phyloP scores from a whole-genome alignment of 495 filamentous ascomycete genomes.

The Friedmanniomyces endolithicus region DNA sequence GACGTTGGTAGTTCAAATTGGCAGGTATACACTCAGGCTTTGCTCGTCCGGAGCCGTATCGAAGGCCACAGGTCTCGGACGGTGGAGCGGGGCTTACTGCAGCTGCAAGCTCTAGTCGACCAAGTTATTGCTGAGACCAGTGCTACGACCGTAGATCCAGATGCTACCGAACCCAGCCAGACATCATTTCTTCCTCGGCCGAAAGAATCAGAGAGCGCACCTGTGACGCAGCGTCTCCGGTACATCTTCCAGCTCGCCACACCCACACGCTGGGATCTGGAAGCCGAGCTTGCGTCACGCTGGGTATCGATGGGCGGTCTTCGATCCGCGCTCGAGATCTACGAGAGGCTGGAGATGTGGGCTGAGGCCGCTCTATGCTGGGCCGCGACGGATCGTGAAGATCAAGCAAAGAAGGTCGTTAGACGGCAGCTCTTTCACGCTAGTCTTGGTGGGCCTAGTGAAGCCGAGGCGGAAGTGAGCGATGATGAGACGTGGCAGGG shows the following conservation, averaged over 20 bases:
- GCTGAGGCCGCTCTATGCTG: conserved; percentile 88
- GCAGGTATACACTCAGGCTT: conserved; percentile 92
- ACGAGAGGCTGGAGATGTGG: conserved; percentile 89
- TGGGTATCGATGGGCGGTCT: conserved; percentile 83
- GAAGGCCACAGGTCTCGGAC: conserved; percentile 78
- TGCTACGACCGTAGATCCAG: neutral
- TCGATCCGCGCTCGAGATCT: conserved; percentile 86
- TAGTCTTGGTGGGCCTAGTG: conserved; percentile 28
- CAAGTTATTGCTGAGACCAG: conserved; percentile 82
- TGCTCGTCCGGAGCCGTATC: conserved; percentile 76
- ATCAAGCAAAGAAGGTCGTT: conserved; percentile 63
- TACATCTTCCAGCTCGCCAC: conserved; percentile 75
- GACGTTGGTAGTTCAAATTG: conserved; percentile 86
- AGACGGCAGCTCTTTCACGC: conserved; percentile 64
- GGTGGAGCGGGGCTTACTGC: conserved; percentile 74
- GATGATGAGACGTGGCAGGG: conserved; percentile 37
- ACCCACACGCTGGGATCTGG: conserved; percentile 82
- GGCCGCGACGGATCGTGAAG: conserved; percentile 67
- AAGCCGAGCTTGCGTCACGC: conserved; percentile 79
- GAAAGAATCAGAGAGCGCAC: conserved; percentile 63
- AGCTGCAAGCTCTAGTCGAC: conserved; percentile 91
- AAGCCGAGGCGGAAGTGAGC: conserved; percentile 37
- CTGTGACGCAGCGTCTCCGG: conserved; percentile 57
- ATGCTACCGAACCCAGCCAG: conserved; percentile 20
- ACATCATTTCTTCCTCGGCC: conserved; percentile 76